phyloP scores from a whole-genome alignment of 371 early-diverging fungal genomes.

The Thermomucor indicae-seudaticae region DNA sequence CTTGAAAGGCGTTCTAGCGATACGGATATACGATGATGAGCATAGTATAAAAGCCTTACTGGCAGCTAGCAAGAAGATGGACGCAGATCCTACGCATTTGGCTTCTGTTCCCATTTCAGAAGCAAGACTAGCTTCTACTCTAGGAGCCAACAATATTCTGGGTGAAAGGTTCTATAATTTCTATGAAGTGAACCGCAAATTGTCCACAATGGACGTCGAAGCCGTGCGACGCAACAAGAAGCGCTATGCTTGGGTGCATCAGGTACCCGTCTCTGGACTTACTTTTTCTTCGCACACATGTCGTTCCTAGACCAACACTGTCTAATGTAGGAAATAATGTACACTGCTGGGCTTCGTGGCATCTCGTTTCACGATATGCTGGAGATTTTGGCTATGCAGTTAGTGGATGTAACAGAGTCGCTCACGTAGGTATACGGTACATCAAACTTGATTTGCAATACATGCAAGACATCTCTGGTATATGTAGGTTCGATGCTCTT shows the following conservation, averaged over 20 bases:
- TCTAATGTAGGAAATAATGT: conserved; percentile 17
- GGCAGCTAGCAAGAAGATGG: conserved; percentile 19
- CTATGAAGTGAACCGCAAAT: conserved; percentile 19
- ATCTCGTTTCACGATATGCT: conserved; percentile 44
- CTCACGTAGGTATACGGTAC: conserved; percentile 29
- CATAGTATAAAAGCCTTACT: conserved; percentile 28
- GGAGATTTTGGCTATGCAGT: conserved; percentile 37
- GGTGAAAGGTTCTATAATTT: conserved; percentile 25
- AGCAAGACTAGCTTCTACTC: not conserved
- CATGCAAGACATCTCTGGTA: not conserved
- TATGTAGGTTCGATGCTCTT: conserved; percentile 24
- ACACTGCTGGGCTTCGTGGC: conserved; percentile 22
- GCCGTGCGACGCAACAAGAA: conserved; percentile 27
- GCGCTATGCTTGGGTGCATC: conserved; percentile 35
- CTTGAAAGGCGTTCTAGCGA: conserved; percentile 40
- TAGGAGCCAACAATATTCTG: conserved; percentile 7
- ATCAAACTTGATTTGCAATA: not conserved
- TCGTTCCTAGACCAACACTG: not conserved
- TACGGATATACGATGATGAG: conserved; percentile 36
- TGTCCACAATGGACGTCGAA: conserved; percentile 31
- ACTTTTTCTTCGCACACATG: too few relatives aligned
- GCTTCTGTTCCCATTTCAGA: conserved; percentile 10
- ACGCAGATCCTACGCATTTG: conserved; percentile 16
- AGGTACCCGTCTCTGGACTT: conserved; percentile 30
- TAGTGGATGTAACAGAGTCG: conserved; percentile 44